Conservation (phyloP, 176 grass and related monocot species). For the barley (Hordeum vulgare) region DNA sequence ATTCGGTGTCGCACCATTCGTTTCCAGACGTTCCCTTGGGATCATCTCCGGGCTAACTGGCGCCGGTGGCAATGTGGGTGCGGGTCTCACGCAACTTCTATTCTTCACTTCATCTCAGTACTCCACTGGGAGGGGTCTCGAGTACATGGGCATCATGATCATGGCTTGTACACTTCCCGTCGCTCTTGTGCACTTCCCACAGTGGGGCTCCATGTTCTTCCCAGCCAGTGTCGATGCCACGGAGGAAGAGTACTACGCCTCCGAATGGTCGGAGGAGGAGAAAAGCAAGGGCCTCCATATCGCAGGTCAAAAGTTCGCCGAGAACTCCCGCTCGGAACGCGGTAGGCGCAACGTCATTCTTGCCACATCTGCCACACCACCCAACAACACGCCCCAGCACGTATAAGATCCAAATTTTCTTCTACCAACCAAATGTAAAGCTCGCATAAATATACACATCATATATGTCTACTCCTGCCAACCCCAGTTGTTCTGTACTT, state of each 20-base stretch:
- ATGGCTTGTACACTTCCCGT: slow-evolving; percentile 68
- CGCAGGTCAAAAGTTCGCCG: slow-evolving; percentile 57
- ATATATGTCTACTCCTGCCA: background rate
- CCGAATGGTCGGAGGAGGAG: slow-evolving; percentile 65
- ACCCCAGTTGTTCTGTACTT: background rate
- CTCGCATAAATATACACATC: background rate
- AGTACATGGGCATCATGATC: slow-evolving; percentile 82
- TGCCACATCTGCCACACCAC: slow-evolving; percentile 28
- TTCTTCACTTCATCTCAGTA: slow-evolving; percentile 69
- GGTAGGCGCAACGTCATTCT: slow-evolving; percentile 30
- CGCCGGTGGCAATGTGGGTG: slow-evolving; percentile 67
- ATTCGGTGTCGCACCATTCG: slow-evolving; percentile 73
- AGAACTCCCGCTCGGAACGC: slow-evolving; percentile 64
- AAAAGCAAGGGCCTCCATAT: slow-evolving; percentile 37
- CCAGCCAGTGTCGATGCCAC: slow-evolving; percentile 27
- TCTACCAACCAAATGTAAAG: background rate
- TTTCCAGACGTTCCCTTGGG: slow-evolving; percentile 39
- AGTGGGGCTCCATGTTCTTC: slow-evolving; percentile 84
- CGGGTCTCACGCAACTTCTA: slow-evolving; percentile 64
- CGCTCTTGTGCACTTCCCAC: slow-evolving; percentile 58
- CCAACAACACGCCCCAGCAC: slow-evolving; percentile 30
- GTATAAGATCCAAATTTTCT: background rate
- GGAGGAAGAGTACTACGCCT: slow-evolving; percentile 53
- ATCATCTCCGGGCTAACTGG: slow-evolving; percentile 77
- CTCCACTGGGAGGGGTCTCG: slow-evolving; percentile 37